Conservation (phyloP, 139 green algal species). For the Coelastrella sp. region DNA sequence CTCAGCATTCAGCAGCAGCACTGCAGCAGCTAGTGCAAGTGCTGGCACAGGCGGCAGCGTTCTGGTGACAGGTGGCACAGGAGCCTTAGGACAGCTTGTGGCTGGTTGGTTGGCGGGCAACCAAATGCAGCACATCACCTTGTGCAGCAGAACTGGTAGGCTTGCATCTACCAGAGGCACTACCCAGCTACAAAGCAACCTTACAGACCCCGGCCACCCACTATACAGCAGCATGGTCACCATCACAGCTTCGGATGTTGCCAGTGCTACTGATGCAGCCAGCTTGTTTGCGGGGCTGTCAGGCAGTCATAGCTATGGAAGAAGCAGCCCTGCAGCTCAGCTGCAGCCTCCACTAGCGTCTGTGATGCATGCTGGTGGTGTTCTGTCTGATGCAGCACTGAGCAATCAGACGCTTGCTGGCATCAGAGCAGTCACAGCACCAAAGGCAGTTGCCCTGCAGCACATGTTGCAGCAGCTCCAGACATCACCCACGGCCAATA, state of each 20-base stretch:
- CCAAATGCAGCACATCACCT: slow-evolving; percentile 50
- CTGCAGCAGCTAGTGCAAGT: slow-evolving; percentile 9
- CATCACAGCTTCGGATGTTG: slow-evolving; percentile 28
- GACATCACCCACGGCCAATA: slow-evolving; percentile 34
- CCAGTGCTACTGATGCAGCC: neutral
- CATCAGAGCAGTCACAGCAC: slow-evolving; percentile 59
- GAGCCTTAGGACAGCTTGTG: slow-evolving; percentile 68
- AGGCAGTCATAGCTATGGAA: neutral
- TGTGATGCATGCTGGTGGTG: slow-evolving; percentile 72
- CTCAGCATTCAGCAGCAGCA: slow-evolving; percentile 6
- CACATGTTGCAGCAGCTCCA: slow-evolving; percentile 4
- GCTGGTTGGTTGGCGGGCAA: slow-evolving; percentile 56
- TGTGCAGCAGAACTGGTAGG: slow-evolving; percentile 65
- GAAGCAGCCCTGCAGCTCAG: slow-evolving; percentile 27
- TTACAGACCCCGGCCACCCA: slow-evolving; percentile 1
- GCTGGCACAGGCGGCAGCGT: slow-evolving; percentile 16
- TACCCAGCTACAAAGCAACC: neutral
- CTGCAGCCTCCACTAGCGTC: slow-evolving; percentile 22
- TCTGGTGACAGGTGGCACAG: slow-evolving; percentile 71
- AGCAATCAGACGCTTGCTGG: slow-evolving; percentile 54
- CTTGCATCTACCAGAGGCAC: neutral
- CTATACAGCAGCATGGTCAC: slow-evolving; percentile 49
- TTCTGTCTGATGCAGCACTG: slow-evolving; percentile 68
- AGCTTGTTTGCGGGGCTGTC: neutral
- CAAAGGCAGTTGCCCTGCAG: slow-evolving; percentile 67